A percentile compares a stretch with the other conserved stretches of the same genome.
These are phyloP conservation scores for Ogataea parapolymorpha DNA, from an alignment of 805 yeast species.

Conservation along the genomic window DNA sequence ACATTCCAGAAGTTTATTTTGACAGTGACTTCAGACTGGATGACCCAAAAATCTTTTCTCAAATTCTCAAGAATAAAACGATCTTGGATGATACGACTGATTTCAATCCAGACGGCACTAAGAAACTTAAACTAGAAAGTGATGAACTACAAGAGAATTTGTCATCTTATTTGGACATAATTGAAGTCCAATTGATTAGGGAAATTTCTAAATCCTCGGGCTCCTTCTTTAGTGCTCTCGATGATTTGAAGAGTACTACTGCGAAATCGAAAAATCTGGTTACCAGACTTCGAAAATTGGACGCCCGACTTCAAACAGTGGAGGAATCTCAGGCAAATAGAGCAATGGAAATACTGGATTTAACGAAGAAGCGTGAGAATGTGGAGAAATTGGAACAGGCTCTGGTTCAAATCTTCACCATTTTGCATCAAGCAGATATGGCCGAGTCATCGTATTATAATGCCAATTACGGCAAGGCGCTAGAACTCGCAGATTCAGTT, in stretches of 20 bases:
- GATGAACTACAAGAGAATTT: slow-evolving; percentile 69
- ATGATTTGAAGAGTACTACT: slow-evolving; percentile 67
- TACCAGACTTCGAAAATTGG: slow-evolving; percentile 43
- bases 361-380: slow-evolving; percentile 52
- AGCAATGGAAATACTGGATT: slow-evolving; percentile 49
- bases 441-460: slow-evolving; percentile 45
- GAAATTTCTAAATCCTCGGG: slow-evolving; percentile 84
- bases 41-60: slow-evolving; percentile 78
- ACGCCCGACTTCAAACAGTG: slow-evolving; percentile 40
- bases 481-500: slow-evolving; percentile 54
- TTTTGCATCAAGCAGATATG: slow-evolving; percentile 43
- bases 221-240: slow-evolving; percentile 80
- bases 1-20: slow-evolving; percentile 70
- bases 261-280: slow-evolving; percentile 51
- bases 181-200: slow-evolving; percentile 73
- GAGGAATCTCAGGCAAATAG: slow-evolving; percentile 47
- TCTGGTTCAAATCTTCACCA: slow-evolving; percentile 49
- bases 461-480: slow-evolving; percentile 49
- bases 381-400: slow-evolving; percentile 62
- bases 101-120: slow-evolving; percentile 29
- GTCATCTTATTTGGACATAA: slow-evolving; percentile 78
- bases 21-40: slow-evolving; percentile 72
- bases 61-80: slow-evolving; percentile 62
- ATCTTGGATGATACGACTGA: slow-evolving; percentile 32
- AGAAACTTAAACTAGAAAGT: slow-evolving; percentile 45